A percentile compares a stretch with the other conserved stretches of the same genome.
Conservation (phyloP, 2,329 filamentous ascomycete genomes). For the Phialophora macrospora region DNA sequence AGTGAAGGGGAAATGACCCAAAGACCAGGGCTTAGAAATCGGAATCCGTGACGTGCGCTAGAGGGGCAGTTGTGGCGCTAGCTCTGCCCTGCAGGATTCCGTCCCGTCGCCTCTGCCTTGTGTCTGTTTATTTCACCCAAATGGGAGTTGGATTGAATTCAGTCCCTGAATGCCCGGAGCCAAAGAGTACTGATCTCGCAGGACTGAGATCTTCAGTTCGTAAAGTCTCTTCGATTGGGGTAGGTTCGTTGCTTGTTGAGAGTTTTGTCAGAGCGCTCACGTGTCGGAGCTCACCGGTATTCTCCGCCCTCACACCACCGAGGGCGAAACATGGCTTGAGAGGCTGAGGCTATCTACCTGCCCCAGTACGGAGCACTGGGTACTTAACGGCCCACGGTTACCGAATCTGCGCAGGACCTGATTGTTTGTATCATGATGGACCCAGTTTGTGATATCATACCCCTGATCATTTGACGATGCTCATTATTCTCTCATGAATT, state of each 20-base stretch:
- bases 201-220: not conserved
- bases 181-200: not conserved
- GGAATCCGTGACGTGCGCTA: constrained; percentile 11
- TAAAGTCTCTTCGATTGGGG: not conserved
- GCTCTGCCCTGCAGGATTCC: constrained; percentile 1
- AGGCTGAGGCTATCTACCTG: not conserved
- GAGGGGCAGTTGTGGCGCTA: constrained; percentile 16
- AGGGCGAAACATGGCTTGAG: constrained; percentile 3
- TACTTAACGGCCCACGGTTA: not conserved
- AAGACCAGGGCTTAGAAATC: constrained; percentile 31
- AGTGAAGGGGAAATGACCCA: constrained; percentile 10
- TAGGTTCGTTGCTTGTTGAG: not conserved
- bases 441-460: constrained; percentile 5
- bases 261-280: constrained; percentile 8
- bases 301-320: constrained; percentile 26
- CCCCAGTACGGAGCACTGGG: not conserved
- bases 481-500: constrained; percentile 13
- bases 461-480: constrained; percentile 12
- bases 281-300: constrained; percentile 15
- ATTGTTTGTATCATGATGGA: not conserved
- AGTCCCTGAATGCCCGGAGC: constrained; percentile 16
- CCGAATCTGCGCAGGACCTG: not conserved
- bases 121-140: not conserved
- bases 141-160: constrained; percentile 6
- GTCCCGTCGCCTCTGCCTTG: not conserved